Conservation (phyloP, 2,329 filamentous ascomycete genomes). For the Ophiostoma triangulosporum region DNA sequence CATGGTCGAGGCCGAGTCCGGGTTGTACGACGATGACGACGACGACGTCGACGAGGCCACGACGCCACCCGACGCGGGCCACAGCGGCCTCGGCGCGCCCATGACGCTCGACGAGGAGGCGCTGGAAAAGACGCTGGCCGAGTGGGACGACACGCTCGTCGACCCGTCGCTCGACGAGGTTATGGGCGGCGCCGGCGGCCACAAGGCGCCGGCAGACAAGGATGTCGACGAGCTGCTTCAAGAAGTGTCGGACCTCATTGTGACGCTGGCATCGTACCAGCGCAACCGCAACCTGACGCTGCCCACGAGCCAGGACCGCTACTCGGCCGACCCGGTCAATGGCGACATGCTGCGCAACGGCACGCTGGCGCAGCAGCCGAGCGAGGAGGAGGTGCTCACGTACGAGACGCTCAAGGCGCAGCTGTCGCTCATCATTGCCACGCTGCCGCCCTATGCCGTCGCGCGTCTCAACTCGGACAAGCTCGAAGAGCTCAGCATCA, state of each 20-base stretch:
- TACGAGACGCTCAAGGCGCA: slow-evolving; percentile 68
- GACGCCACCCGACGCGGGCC: slow-evolving; percentile 14
- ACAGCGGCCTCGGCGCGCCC: neutral
- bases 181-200: slow-evolving; percentile 24
- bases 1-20: slow-evolving; percentile 47
- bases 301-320: slow-evolving; percentile 48
- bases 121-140: slow-evolving; percentile 40
- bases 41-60: slow-evolving; percentile 23
- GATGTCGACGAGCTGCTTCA: slow-evolving; percentile 56
- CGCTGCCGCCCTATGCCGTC: slow-evolving; percentile 71
- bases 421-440: slow-evolving; percentile 57
- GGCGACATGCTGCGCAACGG: slow-evolving; percentile 56
- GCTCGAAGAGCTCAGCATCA: slow-evolving; percentile 70
- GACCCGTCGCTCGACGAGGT: slow-evolving; percentile 44
- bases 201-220: slow-evolving; percentile 37
- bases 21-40: slow-evolving; percentile 22
- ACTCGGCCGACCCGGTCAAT: slow-evolving; percentile 47
- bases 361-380: slow-evolving; percentile 50
- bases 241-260: slow-evolving; percentile 62
- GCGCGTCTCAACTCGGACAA: slow-evolving; percentile 78
- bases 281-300: slow-evolving; percentile 62
- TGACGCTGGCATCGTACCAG: slow-evolving; percentile 66
- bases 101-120: slow-evolving; percentile 33
- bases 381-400: slow-evolving; percentile 40
- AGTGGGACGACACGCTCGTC: slow-evolving; percentile 43